A percentile compares a stretch with the other conserved stretches of the same genome.
phyloP scores from a whole-genome alignment of 1,284 basidiomycete species.

The Sanghuangporus baumii region DNA sequence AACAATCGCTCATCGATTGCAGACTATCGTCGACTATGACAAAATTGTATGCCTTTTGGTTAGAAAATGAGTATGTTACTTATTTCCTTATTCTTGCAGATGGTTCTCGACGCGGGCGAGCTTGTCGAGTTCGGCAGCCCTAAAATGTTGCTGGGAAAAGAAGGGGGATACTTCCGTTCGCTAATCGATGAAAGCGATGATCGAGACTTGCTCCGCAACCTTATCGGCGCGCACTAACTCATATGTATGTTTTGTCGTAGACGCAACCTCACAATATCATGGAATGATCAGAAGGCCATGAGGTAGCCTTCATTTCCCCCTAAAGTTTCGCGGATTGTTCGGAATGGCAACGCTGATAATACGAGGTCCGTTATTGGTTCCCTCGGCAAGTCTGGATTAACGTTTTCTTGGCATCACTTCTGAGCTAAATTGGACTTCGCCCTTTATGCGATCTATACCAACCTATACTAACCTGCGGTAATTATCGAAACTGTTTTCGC shows the following conservation, averaged over 20 bases:
- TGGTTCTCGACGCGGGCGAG: conserved; percentile 31
- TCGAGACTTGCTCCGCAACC: conserved; percentile 19
- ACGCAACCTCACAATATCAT: background rate
- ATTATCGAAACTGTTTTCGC: too few relatives aligned
- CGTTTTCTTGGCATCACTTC: too few relatives aligned
- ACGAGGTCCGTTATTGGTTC: too few relatives aligned
- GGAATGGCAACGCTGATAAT: too few relatives aligned
- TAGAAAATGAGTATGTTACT: background rate
- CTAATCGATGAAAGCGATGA: conserved; percentile 18
- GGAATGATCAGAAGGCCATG: background rate
- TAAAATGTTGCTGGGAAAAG: conserved; percentile 11
- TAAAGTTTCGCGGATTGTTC: too few relatives aligned
- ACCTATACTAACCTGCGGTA: too few relatives aligned
- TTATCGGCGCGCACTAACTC: background rate
- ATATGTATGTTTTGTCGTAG: background rate
- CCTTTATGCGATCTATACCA: too few relatives aligned
- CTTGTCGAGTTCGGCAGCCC: conserved; percentile 23
- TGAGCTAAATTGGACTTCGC: too few relatives aligned
- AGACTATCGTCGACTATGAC: conserved; percentile 32
- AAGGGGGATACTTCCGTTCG: conserved; percentile 10
- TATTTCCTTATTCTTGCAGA: conserved; percentile 19
- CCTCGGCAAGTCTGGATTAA: too few relatives aligned
- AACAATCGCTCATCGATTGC: conserved; percentile 32
- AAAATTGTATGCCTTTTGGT: conserved; percentile 23
- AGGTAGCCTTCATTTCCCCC: too few relatives aligned